Conservation (phyloP, 306 rosid genomes). For the Pachyrhizus erosus region DNA sequence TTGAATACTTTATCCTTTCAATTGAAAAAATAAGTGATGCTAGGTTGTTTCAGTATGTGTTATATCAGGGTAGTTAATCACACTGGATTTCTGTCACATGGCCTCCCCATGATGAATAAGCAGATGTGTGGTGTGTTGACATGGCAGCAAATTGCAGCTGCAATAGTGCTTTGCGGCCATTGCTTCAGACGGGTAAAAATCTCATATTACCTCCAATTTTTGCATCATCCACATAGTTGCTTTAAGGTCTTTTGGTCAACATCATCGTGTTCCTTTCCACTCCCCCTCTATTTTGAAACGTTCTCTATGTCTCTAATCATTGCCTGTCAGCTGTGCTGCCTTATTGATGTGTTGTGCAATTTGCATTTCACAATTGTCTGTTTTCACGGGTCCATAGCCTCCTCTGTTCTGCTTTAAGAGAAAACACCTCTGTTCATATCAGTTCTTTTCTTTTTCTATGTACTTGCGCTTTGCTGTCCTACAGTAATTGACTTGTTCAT, state of each 20-base stretch:
- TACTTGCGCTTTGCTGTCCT: not conserved
- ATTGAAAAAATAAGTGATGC: conserved; percentile 28
- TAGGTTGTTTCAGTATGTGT: conserved; percentile 22
- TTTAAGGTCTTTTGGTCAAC: not conserved
- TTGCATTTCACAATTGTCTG: not conserved
- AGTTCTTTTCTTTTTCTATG: not conserved
- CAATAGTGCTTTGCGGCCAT: not conserved
- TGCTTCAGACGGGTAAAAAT: conserved; percentile 1
- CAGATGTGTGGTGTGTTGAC: not conserved
- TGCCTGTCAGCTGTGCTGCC: not conserved
- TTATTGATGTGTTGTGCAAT: not conserved
- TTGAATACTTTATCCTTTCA: conserved; percentile 32
- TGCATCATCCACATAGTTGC: not conserved
- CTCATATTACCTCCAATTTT: not conserved
- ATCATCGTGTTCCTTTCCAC: not conserved
- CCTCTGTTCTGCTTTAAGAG: not conserved
- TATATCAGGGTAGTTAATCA: conserved; percentile 11
- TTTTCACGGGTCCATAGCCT: not conserved
- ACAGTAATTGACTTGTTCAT: not conserved
- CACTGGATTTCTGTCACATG: not conserved
- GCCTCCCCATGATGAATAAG: not conserved
- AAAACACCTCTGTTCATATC: not conserved
- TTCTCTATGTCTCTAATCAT: not conserved
- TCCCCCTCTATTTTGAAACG: not conserved
- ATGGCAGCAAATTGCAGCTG: conserved; percentile 5